A percentile compares a stretch with the other conserved stretches of the same genome.
Conservation (phyloP, 305 asterid genomes). For the Fraxinus sp. region DNA sequence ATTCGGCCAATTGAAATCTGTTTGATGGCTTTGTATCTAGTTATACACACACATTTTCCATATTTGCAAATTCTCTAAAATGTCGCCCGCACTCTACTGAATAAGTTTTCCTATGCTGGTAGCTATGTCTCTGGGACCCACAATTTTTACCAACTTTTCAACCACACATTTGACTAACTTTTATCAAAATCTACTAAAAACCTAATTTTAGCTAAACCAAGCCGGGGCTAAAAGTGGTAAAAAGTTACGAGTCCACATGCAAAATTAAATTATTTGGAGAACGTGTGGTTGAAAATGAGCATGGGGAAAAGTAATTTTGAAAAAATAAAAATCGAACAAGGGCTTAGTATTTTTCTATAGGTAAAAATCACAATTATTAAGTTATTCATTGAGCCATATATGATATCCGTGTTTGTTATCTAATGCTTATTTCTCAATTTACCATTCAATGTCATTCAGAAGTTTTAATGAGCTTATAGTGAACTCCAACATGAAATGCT, state of each 20-base stretch:
- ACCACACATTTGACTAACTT: neutral
- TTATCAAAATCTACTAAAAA: too few relatives aligned
- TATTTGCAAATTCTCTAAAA: neutral
- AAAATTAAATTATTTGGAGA: too few relatives aligned
- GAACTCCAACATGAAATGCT: conserved; percentile 22
- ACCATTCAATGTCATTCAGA: neutral
- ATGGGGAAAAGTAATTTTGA: neutral
- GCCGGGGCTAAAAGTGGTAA: neutral
- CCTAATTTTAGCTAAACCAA: neutral
- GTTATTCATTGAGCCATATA: neutral
- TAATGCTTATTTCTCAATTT: neutral
- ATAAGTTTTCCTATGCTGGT: neutral
- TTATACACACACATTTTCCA: neutral
- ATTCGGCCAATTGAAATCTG: neutral
- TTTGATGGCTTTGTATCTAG: conserved; percentile 2
- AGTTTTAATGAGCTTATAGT: neutral
- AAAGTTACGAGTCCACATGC: neutral
- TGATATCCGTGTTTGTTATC: neutral
- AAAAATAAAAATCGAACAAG: neutral
- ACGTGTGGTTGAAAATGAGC: neutral
- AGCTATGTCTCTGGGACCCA: neutral
- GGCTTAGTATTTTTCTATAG: neutral
- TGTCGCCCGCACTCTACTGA: neutral
- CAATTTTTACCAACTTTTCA: too few relatives aligned
- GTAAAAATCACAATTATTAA: neutral